Evolutionary conservation across 169 alveolate species (phyloP).

Genomic region (Besnoitia besnoiti): DNA sequence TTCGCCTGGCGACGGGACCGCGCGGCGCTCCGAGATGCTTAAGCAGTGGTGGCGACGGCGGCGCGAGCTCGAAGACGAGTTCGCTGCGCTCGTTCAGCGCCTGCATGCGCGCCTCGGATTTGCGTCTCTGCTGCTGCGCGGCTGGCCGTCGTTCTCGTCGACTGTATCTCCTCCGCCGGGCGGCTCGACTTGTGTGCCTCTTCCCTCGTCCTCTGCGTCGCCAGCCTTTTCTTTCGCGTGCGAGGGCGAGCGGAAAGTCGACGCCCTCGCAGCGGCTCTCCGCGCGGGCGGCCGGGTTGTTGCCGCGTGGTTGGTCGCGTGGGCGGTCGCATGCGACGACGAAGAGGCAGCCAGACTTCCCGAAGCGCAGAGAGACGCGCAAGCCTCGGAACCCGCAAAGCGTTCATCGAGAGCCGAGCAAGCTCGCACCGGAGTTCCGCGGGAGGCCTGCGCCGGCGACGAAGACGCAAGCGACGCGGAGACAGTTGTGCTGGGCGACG

Average conservation of each 20-base stretch:
- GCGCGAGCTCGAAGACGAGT: background rate
- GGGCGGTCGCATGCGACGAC: background rate
- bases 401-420: too few species aligned
- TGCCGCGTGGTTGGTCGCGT: background rate
- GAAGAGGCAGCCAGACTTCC: background rate
- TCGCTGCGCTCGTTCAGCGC: background rate
- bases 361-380: too few species aligned
- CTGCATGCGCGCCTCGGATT: background rate
- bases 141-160: background rate
- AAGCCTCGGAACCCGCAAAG: background rate
- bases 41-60: background rate
- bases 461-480: too few species aligned
- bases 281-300: background rate
- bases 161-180: background rate
- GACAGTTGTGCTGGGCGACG: too few species aligned
- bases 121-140: background rate
- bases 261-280: background rate
- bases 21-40: background rate
- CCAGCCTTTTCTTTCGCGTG: background rate
- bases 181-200: too few species aligned
- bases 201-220: background rate
- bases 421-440: too few species aligned
- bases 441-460: too few species aligned
- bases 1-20: background rate
- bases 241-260: background rate